Conservation (phyloP, 106 monocot genomes). For the Phalaenopsis aphrodite region DNA sequence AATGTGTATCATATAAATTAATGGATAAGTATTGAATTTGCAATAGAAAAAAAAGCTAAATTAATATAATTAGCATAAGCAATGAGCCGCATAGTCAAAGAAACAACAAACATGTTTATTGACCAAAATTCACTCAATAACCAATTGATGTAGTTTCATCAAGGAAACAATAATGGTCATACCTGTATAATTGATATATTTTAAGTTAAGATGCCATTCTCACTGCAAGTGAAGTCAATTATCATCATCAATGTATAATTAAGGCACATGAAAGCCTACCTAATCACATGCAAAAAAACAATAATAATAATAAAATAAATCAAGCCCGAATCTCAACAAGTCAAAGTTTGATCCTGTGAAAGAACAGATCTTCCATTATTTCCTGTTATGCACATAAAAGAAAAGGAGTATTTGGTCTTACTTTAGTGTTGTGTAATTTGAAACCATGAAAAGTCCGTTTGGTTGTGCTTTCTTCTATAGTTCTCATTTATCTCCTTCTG, state of each 20-base stretch:
- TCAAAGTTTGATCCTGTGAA: neutral
- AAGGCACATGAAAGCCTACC: conserved; percentile 2
- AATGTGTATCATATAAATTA: neutral
- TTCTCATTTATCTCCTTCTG: neutral
- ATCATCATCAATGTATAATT: neutral
- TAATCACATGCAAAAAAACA: conserved; percentile 2
- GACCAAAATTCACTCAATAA: neutral
- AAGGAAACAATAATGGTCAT: neutral
- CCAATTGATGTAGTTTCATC: neutral
- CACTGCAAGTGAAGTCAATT: neutral
- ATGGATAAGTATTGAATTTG: neutral
- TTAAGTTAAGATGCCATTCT: neutral
- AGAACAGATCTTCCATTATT: neutral
- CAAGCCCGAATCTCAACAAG: neutral
- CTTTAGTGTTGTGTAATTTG: neutral
- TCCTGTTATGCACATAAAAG: neutral
- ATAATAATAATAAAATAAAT: neutral
- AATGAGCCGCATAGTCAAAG: neutral
- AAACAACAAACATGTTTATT: neutral
- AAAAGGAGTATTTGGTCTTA: neutral
- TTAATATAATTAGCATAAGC: neutral
- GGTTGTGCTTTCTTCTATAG: neutral
- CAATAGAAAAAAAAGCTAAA: neutral
- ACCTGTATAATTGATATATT: neutral
- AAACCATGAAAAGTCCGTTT: neutral